phyloP scores from a whole-genome alignment of 176 grass and related monocot genomes.

The Sorghum bicolor region Sorghum_bicolor_NCBIv3 NC_012877.2:58583001-58583500 shows the following conservation, averaged over 20 bases:
- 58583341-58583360: background rate
- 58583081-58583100: background rate
- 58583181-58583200: background rate
- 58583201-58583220: background rate
- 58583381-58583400: background rate
- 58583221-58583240: background rate
- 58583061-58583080: too few species aligned
- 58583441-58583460: background rate
- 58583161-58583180: background rate
- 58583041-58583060: too few species aligned
- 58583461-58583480: slow-evolving; percentile 20
- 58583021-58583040: background rate
- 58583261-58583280: background rate
- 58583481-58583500: slow-evolving; percentile 10
- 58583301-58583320: background rate
- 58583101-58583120: background rate
- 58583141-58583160: background rate
- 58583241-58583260: slow-evolving; percentile 6
- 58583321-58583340: background rate
- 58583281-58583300: background rate
- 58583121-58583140: background rate
- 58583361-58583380: slow-evolving; percentile 19
- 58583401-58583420: slow-evolving; percentile 14
- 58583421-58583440: background rate
- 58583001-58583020: too few species aligned